Percentiles rank a stretch among this genome's conserved stretches.
Conservation (phyloP, 2,329 filamentous ascomycete genomes). For the Ophidiomyces ophidiicola region DNA sequence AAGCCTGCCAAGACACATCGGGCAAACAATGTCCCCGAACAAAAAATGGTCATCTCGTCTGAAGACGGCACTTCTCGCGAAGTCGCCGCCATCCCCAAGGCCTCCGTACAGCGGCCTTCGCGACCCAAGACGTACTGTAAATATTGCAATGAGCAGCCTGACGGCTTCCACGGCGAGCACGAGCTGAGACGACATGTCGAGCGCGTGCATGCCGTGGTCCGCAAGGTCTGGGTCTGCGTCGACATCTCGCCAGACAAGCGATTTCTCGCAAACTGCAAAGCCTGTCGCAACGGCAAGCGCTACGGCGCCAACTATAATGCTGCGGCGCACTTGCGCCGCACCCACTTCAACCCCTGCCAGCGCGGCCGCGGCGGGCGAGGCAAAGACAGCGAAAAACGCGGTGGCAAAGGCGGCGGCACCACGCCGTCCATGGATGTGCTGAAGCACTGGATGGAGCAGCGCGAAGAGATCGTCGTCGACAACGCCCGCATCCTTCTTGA, state of each 20-base stretch:
- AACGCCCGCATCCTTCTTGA: constrained; percentile 22
- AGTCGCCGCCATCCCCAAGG: constrained; percentile 44
- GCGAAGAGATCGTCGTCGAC: constrained; percentile 37
- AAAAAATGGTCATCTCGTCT: constrained; percentile 41
- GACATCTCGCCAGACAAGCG: constrained; percentile 47
- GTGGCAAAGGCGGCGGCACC: constrained; percentile 51
- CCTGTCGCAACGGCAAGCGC: constrained; percentile 61
- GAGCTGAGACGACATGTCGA: constrained; percentile 60
- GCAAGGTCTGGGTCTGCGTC: constrained; percentile 52
- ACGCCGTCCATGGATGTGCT: constrained; percentile 49
- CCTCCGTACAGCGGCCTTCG: constrained; percentile 51
- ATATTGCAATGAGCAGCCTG: constrained; percentile 57
- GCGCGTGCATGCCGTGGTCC: constrained; percentile 51
- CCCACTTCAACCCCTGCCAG: constrained; percentile 67
- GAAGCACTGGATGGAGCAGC: constrained; percentile 50
- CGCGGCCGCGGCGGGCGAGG: constrained; percentile 42
- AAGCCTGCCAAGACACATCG: constrained; percentile 29
- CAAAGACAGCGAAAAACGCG: constrained; percentile 47
- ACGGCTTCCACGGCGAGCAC: constrained; percentile 76
- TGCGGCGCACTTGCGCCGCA: constrained; percentile 73
- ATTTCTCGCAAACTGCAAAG: constrained; percentile 70
- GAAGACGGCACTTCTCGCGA: constrained; percentile 44
- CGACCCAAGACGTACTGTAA: constrained; percentile 60
- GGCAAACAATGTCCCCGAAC: constrained; percentile 27
- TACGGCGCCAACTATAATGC: constrained; percentile 94